phyloP scores from a whole-genome alignment of 1,284 basidiomycete species.

The Sanghuangporus weigelae region DNA sequence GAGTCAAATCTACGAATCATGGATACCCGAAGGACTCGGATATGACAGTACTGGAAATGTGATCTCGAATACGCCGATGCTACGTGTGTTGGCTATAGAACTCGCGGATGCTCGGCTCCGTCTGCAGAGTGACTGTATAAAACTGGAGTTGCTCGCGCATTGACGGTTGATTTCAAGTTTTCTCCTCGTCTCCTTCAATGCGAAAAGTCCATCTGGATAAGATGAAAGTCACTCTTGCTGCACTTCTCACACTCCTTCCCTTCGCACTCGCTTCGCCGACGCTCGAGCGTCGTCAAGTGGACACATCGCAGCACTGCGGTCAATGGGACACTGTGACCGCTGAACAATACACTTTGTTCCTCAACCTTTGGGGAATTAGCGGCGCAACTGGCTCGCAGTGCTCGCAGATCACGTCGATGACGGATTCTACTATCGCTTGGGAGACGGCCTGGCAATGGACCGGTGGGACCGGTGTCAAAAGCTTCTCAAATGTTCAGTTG shows the following conservation, averaged over 20 bases:
- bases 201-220: background rate
- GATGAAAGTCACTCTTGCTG: background rate
- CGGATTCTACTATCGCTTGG: conserved; percentile 46
- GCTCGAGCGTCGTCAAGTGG: conserved; percentile 17
- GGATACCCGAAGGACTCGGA: background rate
- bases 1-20: background rate
- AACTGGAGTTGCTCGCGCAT: too few relatives aligned
- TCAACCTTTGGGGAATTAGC: conserved; percentile 48
- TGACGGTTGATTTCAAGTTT: background rate
- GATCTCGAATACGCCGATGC: background rate
- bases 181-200: background rate
- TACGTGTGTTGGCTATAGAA: background rate
- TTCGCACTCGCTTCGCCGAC: conserved; percentile 2
- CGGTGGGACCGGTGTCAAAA: conserved; percentile 51
- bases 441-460: conserved; percentile 50
- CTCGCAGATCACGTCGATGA: conserved; percentile 42
- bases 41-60: background rate
- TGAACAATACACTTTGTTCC: conserved; percentile 42
- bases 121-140: too few relatives aligned
- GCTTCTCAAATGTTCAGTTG: conserved; percentile 53
- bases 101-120: too few relatives aligned
- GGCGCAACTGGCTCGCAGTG: conserved; percentile 50
- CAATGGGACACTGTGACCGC: conserved; percentile 46
- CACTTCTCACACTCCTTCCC: background rate
- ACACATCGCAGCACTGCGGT: conserved; percentile 36